These are phyloP conservation scores for Angophora floribunda DNA, from an alignment of 345 rosid genomes.

Conservation along the genomic window DNA sequence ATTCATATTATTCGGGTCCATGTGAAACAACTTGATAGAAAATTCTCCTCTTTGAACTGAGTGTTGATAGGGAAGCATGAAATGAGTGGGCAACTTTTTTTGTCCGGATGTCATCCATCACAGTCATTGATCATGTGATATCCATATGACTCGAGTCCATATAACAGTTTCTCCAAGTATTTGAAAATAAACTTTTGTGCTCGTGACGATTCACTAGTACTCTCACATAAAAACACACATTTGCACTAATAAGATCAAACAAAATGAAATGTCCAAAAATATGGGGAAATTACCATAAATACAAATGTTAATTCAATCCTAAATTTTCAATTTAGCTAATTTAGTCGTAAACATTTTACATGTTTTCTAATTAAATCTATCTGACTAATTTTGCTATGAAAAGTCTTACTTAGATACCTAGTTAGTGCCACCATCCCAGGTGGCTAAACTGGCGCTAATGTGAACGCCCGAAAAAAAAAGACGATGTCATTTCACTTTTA, in stretches of 20 bases:
- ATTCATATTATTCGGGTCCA: too few species aligned
- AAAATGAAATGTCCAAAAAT: neutral
- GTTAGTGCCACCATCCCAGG: rapidly evolving
- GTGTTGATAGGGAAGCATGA: too few species aligned
- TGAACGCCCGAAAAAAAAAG: neutral
- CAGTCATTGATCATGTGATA: neutral
- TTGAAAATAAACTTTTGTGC: neutral
- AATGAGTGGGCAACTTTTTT: neutral
- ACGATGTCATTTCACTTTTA: neutral
- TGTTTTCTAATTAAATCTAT: neutral
- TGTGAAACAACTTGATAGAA: too few species aligned
- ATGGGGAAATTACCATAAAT: neutral
- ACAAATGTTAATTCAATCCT: neutral
- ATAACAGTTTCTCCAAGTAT: neutral
- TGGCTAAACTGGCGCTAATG: rapidly evolving
- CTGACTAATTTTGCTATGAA: rapidly evolving
- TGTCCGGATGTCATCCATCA: rapidly evolving
- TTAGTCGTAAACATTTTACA: neutral
- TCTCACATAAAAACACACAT: neutral
- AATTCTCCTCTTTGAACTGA: too few species aligned
- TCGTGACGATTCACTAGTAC: neutral
- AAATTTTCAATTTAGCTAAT: neutral
- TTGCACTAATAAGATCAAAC: neutral
- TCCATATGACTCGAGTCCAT: neutral
- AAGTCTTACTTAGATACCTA: neutral